phyloP scores from a whole-genome alignment of 208 protist genomes.

The Herpetomonas tarakana region DNA sequence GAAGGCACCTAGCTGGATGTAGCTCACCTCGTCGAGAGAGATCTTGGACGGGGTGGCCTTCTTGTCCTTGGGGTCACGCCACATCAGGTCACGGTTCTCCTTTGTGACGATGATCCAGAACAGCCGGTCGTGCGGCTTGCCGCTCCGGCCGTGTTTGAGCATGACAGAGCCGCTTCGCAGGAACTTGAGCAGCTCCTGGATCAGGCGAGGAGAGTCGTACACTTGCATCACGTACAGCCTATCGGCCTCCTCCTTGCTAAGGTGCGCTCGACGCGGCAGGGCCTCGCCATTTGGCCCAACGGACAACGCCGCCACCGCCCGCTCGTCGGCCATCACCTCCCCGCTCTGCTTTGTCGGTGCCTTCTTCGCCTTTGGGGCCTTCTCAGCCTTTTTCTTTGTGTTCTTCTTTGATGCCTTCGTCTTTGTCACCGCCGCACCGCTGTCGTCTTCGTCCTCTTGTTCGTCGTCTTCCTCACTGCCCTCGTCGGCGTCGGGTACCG shows the following conservation, averaged over 20 bases:
- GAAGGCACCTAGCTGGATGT: constrained; percentile 88
- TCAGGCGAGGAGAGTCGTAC: constrained; percentile 84
- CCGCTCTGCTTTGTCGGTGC: constrained; percentile 5
- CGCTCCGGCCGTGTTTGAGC: constrained; percentile 90
- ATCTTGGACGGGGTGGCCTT: constrained; percentile 54
- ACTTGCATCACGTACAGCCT: constrained; percentile 74
- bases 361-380: constrained; percentile 1
- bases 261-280: constrained; percentile 14
- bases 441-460: not conserved
- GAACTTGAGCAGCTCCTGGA: constrained; percentile 83
- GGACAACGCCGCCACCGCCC: not conserved
- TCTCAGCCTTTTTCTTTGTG: constrained; percentile 17
- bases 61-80: constrained; percentile 58
- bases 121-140: constrained; percentile 85
- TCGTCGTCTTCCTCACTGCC: constrained; percentile 1
- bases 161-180: constrained; percentile 78
- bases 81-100: constrained; percentile 59
- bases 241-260: constrained; percentile 36
- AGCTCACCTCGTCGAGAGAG: constrained; percentile 69
- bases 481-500: not conserved
- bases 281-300: not conserved
- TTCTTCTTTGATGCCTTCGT: constrained; percentile 5
- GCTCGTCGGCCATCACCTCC: constrained; percentile 4
- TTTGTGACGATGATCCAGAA: constrained; percentile 81
- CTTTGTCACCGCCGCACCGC: not conserved